Conservation (phyloP, 352 stramenopile species). For the Pythium aquatile region DNA sequence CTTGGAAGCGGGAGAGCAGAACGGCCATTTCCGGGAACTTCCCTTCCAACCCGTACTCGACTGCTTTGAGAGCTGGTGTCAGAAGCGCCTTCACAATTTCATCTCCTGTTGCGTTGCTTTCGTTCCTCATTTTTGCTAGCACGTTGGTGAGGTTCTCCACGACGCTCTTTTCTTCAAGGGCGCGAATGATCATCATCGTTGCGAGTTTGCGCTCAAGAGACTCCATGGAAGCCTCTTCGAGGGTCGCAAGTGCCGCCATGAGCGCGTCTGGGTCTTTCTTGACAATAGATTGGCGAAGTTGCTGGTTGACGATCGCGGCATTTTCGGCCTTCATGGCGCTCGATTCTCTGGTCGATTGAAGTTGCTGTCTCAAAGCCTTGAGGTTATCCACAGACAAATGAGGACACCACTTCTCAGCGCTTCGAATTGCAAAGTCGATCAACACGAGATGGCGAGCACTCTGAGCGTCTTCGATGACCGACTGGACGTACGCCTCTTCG, state of each 20-base stretch:
- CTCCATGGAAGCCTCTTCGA: constrained; percentile 63
- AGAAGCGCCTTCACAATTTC: constrained; percentile 34
- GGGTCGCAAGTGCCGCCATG: constrained; percentile 62
- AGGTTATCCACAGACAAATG: constrained; percentile 55
- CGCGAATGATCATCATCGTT: constrained; percentile 81
- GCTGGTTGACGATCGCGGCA: constrained; percentile 43
- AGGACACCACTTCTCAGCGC: constrained; percentile 62
- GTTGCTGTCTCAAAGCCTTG: constrained; percentile 21
- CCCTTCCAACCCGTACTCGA: constrained; percentile 56
- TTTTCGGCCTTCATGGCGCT: constrained; percentile 41
- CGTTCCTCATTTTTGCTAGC: constrained; percentile 8
- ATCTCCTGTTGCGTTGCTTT: constrained; percentile 12
- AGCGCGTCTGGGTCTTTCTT: constrained; percentile 62
- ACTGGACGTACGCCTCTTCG: constrained; percentile 77
- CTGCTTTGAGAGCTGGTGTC: constrained; percentile 41
- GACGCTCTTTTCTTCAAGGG: constrained; percentile 70
- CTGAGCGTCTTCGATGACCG: constrained; percentile 61
- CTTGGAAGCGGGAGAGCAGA: constrained; percentile 4
- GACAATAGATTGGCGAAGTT: constrained; percentile 60
- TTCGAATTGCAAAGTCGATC: constrained; percentile 61
- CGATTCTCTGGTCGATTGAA: constrained; percentile 23
- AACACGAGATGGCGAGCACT: constrained; percentile 54
- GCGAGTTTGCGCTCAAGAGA: constrained; percentile 73
- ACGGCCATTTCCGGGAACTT: constrained; percentile 41
- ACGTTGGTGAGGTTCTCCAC: constrained; percentile 49